Conservation (phyloP, 176 grass and related monocot species). For the Avena insularis region DNA sequence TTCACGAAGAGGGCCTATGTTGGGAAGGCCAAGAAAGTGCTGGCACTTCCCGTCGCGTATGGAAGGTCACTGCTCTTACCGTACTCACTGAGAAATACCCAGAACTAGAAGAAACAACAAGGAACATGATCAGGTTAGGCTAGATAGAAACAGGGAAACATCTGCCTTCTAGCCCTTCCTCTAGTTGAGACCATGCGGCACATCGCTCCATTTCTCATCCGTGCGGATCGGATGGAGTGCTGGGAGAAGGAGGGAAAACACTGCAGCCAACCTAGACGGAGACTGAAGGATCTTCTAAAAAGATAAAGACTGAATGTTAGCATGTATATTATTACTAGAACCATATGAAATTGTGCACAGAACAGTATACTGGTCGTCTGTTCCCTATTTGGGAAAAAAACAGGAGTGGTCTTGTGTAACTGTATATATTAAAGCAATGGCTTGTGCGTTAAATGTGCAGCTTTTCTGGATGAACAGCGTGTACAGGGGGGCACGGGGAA, state of each 20-base stretch:
- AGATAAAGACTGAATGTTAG: neutral
- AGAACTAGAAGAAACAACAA: slow-evolving; percentile 14
- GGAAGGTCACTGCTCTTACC: slow-evolving; percentile 66
- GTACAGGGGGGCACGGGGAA: too few species aligned
- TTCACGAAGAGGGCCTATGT: slow-evolving; percentile 94
- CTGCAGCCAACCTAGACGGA: neutral
- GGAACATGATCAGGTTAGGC: slow-evolving; percentile 35
- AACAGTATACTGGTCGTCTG: neutral
- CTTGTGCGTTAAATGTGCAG: too few species aligned
- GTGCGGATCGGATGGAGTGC: neutral
- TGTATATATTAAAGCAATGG: too few species aligned
- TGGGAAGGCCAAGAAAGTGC: slow-evolving; percentile 79
- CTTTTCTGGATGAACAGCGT: too few species aligned
- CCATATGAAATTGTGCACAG: neutral
- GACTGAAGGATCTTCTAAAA: too few species aligned
- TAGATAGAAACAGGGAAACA: slow-evolving; percentile 41
- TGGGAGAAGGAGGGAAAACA: neutral
- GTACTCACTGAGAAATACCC: slow-evolving; percentile 47
- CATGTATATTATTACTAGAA: neutral
- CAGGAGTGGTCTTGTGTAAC: too few species aligned
- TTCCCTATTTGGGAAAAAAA: neutral
- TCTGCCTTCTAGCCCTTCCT: neutral
- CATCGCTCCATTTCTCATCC: neutral
- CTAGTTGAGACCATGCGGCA: neutral
- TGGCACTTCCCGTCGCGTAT: slow-evolving; percentile 76